Percentiles rank a stretch among this genome's conserved stretches.
phyloP scores from a whole-genome alignment of 2,329 filamentous ascomycete genomes.

The Cladorrhinum sp. region DNA sequence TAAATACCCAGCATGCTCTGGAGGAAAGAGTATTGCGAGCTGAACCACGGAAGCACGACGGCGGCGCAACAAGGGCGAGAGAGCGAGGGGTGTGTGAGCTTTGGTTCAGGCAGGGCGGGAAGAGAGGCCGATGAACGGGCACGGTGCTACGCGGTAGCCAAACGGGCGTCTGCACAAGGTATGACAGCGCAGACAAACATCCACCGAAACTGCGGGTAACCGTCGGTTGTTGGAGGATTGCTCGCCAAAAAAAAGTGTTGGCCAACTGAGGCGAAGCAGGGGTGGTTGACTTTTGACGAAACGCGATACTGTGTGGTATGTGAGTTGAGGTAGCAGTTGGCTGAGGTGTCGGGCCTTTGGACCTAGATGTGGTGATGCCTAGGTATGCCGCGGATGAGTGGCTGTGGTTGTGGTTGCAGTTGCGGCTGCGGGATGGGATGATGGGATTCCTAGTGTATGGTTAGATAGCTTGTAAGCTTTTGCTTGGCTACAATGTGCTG shows the following conservation, averaged over 20 bases:
- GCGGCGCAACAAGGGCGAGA: conserved; percentile 5
- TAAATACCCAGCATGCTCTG: conserved; percentile 19
- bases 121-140: conserved; percentile 1
- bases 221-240: too few relatives aligned
- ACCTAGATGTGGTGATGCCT: not conserved
- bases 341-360: not conserved
- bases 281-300: not conserved
- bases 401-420: not conserved
- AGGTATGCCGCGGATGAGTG: not conserved
- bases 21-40: conserved; percentile 4
- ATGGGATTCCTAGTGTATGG: not conserved
- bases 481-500: not conserved
- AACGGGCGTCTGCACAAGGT: conserved; percentile 27
- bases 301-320: not conserved
- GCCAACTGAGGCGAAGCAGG: conserved; percentile 18
- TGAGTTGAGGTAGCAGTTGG: not conserved
- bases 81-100: not conserved
- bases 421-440: not conserved
- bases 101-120: conserved; percentile 1
- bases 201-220: conserved; percentile 29
- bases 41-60: conserved; percentile 8
- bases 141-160: conserved; percentile 7
- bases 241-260: conserved; percentile 9
- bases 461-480: not conserved
- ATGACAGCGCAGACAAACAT: conserved; percentile 28